A percentile compares a stretch with the other conserved stretches of the same genome.
Evolutionary conservation across 371 early-diverging fungal genomes (phyloP).

Genomic region (Haplosporangium sp.): DNA sequence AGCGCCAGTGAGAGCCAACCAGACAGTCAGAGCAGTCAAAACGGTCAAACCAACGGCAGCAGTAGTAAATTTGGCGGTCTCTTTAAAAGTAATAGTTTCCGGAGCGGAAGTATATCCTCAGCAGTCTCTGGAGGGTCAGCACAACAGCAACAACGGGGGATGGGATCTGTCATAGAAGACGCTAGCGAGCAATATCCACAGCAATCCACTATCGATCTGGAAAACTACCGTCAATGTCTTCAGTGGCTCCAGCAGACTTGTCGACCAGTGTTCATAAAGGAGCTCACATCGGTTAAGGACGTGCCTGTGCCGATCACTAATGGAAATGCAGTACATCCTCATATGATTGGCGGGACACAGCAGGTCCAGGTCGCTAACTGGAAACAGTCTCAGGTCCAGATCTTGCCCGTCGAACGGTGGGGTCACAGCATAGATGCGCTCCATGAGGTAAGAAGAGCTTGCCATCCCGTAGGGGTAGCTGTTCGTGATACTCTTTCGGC

Average conservation of each 20-base stretch:
- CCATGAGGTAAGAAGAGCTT: slow-evolving; percentile 44
- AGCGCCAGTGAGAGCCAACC: not conserved
- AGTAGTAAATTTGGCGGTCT: slow-evolving; percentile 26
- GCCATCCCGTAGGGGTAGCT: no score
- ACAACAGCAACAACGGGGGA: slow-evolving; percentile 24
- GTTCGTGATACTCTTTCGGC: no score
- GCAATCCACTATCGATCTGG: slow-evolving; percentile 20
- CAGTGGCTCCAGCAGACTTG: slow-evolving; percentile 55
- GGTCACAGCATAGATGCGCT: slow-evolving; percentile 45
- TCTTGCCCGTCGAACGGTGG: slow-evolving; percentile 45
- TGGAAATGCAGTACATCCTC: slow-evolving; percentile 34
- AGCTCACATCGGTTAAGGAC: slow-evolving; percentile 14
- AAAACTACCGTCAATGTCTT: slow-evolving; percentile 41
- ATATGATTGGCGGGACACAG: slow-evolving; percentile 36
- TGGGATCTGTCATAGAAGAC: slow-evolving; percentile 35
- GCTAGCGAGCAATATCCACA: slow-evolving; percentile 1
- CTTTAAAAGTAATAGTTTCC: slow-evolving; percentile 13
- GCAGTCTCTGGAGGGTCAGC: slow-evolving; percentile 10
- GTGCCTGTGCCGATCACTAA: slow-evolving; percentile 47
- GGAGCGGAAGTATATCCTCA: slow-evolving; percentile 3
- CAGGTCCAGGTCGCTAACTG: slow-evolving; percentile 45
- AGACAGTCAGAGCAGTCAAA: slow-evolving; percentile 8
- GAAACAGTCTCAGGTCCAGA: slow-evolving; percentile 48
- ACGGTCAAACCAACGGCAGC: slow-evolving; percentile 11
- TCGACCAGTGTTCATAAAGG: slow-evolving; percentile 51